Percentiles rank a stretch among this genome's conserved stretches.
phyloP scores from a whole-genome alignment of 352 stramenopile genomes.

The Globisporangium paroecandrum region DNA sequence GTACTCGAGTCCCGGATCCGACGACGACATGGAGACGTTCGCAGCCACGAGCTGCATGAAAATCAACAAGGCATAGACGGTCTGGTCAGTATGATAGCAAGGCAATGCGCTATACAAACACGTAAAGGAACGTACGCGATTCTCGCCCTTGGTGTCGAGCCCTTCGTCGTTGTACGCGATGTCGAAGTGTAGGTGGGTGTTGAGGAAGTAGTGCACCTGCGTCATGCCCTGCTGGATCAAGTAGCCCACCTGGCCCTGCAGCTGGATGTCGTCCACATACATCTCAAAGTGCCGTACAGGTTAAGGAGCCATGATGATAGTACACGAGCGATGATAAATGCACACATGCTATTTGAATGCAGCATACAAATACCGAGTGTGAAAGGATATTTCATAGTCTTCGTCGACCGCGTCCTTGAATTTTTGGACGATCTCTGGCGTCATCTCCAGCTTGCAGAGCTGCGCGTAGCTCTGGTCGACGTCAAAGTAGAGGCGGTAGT shows the following conservation, averaged over 20 bases:
- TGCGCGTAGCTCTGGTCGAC: conserved; percentile 84
- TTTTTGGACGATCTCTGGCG: conserved; percentile 68
- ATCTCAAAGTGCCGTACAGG: conserved; percentile 88
- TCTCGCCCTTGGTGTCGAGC: conserved; percentile 78
- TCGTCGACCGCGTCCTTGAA: conserved; percentile 97
- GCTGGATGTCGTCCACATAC: conserved; percentile 96
- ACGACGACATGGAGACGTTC: conserved; percentile 63
- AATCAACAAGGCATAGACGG: background rate
- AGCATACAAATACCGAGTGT: background rate
- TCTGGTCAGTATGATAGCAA: background rate
- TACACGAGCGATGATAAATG: conserved; percentile 10
- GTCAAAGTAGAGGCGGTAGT: conserved; percentile 81
- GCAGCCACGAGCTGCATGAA: conserved; percentile 53
- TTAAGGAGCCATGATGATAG: conserved; percentile 10
- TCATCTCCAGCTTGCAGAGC: conserved; percentile 88
- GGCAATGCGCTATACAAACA: background rate
- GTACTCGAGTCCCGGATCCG: conserved; percentile 54
- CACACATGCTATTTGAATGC: conserved; percentile 15
- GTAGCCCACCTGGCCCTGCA: conserved; percentile 95
- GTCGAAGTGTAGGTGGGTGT: conserved; percentile 95
- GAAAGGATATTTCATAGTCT: conserved; percentile 90
- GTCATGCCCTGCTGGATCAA: conserved; percentile 69
- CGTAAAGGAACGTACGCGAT: conserved; percentile 36
- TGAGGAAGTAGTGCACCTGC: conserved; percentile 88
- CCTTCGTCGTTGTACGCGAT: conserved; percentile 91